Base-by-base conservation (phyloP, 371 early-diverging fungal genomes). In the Gilbertella persicaria region DNA sequence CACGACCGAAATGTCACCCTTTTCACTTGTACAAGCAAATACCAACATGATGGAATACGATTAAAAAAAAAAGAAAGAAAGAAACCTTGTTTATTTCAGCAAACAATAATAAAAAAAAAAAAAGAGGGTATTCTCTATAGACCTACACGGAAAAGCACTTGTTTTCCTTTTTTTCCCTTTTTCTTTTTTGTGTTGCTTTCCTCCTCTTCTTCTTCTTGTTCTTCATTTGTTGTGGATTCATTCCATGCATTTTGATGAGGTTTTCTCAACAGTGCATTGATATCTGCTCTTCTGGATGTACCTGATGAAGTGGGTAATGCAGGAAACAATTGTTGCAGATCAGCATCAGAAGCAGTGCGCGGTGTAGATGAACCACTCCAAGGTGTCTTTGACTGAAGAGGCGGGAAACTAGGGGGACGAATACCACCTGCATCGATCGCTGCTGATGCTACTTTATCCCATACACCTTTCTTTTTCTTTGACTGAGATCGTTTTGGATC, bases 131-230 rank as follows among this genome's bases (percentile, higher is more conserved):
- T 7, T 49, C 2, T 39, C 35, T 58, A 63, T 40, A 77, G 67
- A 24, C 85, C 85, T 43, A 85, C 83, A 40, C 82, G 80, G 47
- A 85, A 76, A 42, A 85, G 60, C 29, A 82, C 73, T 56, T 82
- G 79, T 57, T 83, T 65, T 24, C 57, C 75, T 59, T 84, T 82
- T 55, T 78, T 80, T n/a, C 73, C 73, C 66, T 82, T 83, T 46
- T 78, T 68, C 40, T 67, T 52, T 49, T 29, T 54, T 45, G 33
- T 52, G 3, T 20, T 19, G 10, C 23, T 46, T 12, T 17, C 24
- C 21, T 50, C 42, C 7, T 42, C 30, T 19, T 44, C 26, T 24
- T 42, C 45, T 30, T 45, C 45, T 26, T 37, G 48, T 13, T 35
- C 17, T 47, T 55, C 46, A 24, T 52, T 51, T 8, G 42, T 41